These are phyloP conservation scores for Pichia thaimueangensis DNA, from an alignment of 805 yeast species.

Conservation along the genomic window DNA sequence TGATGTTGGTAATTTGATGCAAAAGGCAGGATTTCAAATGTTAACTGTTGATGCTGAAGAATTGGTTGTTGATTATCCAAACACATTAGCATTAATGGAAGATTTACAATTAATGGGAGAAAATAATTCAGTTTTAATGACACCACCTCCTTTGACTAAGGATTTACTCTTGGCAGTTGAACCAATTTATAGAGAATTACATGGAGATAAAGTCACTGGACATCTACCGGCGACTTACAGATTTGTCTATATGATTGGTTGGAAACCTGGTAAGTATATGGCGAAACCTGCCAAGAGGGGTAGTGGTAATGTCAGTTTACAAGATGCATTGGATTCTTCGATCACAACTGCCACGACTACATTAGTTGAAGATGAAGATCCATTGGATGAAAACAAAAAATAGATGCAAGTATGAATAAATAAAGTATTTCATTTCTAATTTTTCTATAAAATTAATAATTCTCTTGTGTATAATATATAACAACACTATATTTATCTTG, in stretches of 20 bases:
- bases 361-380: slow-evolving; percentile 15
- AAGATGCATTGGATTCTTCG: slow-evolving; percentile 44
- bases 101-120: slow-evolving; percentile 84
- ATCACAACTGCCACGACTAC: slow-evolving; percentile 12
- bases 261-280: slow-evolving; percentile 69
- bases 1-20: slow-evolving; percentile 69
- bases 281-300: slow-evolving; percentile 74
- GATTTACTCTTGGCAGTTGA: slow-evolving; percentile 72
- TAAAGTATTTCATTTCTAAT: too few species aligned
- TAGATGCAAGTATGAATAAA: not conserved
- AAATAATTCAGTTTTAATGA: slow-evolving; percentile 48
- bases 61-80: slow-evolving; percentile 72
- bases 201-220: slow-evolving; percentile 49
- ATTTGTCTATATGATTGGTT: slow-evolving; percentile 79
- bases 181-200: slow-evolving; percentile 64
- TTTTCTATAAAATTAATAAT: not conserved
- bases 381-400: too few species aligned
- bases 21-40: slow-evolving; percentile 71
- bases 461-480: not conserved
- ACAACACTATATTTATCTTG: slow-evolving; percentile 2
- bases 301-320: slow-evolving; percentile 58
- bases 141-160: slow-evolving; percentile 40
- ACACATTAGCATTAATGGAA: slow-evolving; percentile 55
- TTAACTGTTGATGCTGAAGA: slow-evolving; percentile 83
- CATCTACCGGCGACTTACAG: slow-evolving; percentile 76